Evolutionary conservation across 1,139 yeast genomes (phyloP).

Genomic region (Saccharomyces hybrid): DNA sequence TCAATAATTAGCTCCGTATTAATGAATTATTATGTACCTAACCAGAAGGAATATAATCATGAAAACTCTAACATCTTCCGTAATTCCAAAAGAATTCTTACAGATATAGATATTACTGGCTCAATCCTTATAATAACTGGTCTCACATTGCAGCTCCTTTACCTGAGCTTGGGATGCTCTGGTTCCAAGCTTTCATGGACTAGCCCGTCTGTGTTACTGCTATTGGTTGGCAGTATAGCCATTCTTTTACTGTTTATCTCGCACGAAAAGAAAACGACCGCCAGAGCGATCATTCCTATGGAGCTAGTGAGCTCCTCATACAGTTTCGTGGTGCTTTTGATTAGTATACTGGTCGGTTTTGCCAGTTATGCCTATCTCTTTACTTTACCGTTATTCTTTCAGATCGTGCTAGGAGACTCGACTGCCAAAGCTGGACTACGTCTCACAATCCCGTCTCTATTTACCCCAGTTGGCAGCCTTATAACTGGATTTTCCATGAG

Average conservation of each 20-base stretch:
- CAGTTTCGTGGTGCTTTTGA: slow-evolving; percentile 29
- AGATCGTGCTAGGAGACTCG: slow-evolving; percentile 20
- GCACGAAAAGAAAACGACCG: slow-evolving; percentile 31
- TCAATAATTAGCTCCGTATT: slow-evolving; percentile 39
- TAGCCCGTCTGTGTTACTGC: slow-evolving; percentile 4
- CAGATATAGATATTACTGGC: slow-evolving; percentile 61
- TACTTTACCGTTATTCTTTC: slow-evolving; percentile 37
- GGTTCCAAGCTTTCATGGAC: slow-evolving; percentile 5
- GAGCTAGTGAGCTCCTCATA: slow-evolving; percentile 27
- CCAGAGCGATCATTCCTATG: slow-evolving; percentile 37
- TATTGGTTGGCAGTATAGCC: slow-evolving; percentile 11
- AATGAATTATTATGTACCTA: slow-evolving; percentile 33
- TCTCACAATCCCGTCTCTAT: slow-evolving; percentile 36
- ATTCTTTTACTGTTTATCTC: slow-evolving; percentile 12
- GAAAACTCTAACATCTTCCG: slow-evolving; percentile 25
- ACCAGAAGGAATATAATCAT: slow-evolving; percentile 14
- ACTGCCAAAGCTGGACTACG: slow-evolving; percentile 23
- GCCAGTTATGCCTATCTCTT: slow-evolving; percentile 37
- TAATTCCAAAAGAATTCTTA: slow-evolving; percentile 35
- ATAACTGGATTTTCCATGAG: slow-evolving; percentile 36
- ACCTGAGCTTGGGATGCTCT: slow-evolving; percentile 27
- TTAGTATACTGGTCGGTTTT: slow-evolving; percentile 35
- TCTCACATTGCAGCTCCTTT: slow-evolving; percentile 31
- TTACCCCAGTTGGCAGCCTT: slow-evolving; percentile 38
- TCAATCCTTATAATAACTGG: slow-evolving; percentile 45